phyloP scores from a whole-genome alignment of 805 yeast species.

The Wickerhamiella vanderwaltii region DNA sequence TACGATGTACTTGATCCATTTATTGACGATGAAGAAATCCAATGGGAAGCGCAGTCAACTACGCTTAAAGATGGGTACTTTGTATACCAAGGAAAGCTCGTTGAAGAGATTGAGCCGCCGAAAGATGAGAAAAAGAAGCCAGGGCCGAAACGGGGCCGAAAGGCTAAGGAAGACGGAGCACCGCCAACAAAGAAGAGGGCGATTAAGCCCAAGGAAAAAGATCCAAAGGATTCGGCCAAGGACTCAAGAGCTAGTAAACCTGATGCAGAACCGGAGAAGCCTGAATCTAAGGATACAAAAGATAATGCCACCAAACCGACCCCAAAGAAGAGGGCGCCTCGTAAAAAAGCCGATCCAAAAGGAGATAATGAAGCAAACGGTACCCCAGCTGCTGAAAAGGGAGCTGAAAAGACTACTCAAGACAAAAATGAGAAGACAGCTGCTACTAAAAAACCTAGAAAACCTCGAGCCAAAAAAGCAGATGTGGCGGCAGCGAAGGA shows the following conservation, averaged over 20 bases:
- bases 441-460: slow-evolving; percentile 8
- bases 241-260: neutral
- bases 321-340: slow-evolving; percentile 6
- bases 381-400: slow-evolving; percentile 1
- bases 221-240: neutral
- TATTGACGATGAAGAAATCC: slow-evolving; percentile 85
- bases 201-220: slow-evolving; percentile 5
- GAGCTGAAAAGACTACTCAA: slow-evolving; percentile 1
- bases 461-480: slow-evolving; percentile 2
- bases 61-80: slow-evolving; percentile 85
- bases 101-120: slow-evolving; percentile 29
- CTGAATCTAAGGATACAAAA: neutral
- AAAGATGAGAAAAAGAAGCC: slow-evolving; percentile 18
- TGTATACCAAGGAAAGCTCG: slow-evolving; percentile 85
- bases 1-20: slow-evolving; percentile 91
- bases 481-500: slow-evolving; percentile 8
- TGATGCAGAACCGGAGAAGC: neutral
- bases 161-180: slow-evolving; percentile 10
- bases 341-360: slow-evolving; percentile 4
- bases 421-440: neutral
- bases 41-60: slow-evolving; percentile 87
- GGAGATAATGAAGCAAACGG: neutral
- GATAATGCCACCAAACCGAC: slow-evolving; percentile 1
- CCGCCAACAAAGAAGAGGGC: slow-evolving; percentile 11
- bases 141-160: slow-evolving; percentile 14